Conservation (phyloP, 305 asterid species). For the Striga hermonthica region DNA sequence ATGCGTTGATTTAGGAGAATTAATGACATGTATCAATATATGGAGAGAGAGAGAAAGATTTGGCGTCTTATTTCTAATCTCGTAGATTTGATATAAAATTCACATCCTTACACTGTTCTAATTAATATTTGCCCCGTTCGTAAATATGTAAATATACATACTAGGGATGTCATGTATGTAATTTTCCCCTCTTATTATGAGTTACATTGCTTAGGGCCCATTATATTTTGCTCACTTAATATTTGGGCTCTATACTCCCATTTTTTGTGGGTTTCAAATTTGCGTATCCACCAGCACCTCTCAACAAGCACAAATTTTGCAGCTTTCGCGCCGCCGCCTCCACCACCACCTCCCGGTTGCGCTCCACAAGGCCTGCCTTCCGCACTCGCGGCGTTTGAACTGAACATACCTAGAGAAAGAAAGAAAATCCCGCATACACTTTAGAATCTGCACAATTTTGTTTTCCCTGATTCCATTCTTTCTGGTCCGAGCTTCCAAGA, state of each 20-base stretch:
- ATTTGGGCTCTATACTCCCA: slow-evolving; percentile 23
- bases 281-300: slow-evolving; percentile 14
- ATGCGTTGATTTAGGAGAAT: too few species aligned
- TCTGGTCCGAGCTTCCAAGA: slow-evolving; percentile 21
- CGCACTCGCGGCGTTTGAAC: neutral
- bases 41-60: too few species aligned
- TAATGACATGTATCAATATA: too few species aligned
- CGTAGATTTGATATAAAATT: too few species aligned
- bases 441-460: neutral
- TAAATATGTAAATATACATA: too few species aligned
- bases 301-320: slow-evolving; percentile 13
- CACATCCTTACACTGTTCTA: too few species aligned
- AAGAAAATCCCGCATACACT: neutral
- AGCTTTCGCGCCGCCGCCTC: slow-evolving; percentile 31
- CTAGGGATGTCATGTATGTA: too few species aligned
- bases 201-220: too few species aligned
- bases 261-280: slow-evolving; percentile 7
- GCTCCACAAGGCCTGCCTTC: slow-evolving; percentile 4
- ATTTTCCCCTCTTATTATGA: too few species aligned
- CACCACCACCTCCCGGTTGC: slow-evolving; percentile 34
- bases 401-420: neutral
- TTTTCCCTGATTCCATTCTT: slow-evolving; percentile 10
- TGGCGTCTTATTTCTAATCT: too few species aligned
- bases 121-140: too few species aligned
- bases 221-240: too few species aligned